phyloP scores from a whole-genome alignment of 106 monocot species.

The Dioscorea alata region DNA sequence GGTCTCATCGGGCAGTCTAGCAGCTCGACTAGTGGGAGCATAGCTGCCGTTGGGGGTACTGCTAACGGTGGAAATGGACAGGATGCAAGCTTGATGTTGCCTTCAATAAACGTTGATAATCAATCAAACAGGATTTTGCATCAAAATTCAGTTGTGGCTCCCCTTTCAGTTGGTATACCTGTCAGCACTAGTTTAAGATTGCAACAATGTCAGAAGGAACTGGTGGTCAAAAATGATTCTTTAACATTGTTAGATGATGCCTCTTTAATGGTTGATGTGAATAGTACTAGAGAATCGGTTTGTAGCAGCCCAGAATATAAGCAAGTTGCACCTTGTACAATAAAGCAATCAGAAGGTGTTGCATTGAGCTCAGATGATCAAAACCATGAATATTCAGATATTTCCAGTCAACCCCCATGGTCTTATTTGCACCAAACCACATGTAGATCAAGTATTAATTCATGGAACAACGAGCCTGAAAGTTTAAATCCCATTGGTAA shows the following conservation, averaged over 20 bases:
- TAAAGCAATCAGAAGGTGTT: no score
- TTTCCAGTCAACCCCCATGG: neutral
- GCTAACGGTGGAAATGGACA: conserved; percentile 7
- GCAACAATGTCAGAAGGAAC: no score
- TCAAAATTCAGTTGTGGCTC: conserved; percentile 7
- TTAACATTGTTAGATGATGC: neutral
- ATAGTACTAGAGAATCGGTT: conserved; percentile 7
- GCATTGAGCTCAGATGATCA: conserved; percentile 6
- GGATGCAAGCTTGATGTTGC: conserved; percentile 15
- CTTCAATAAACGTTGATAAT: conserved; percentile 18
- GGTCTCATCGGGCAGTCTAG: conserved; percentile 1
- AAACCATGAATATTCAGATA: neutral
- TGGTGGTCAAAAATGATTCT: neutral
- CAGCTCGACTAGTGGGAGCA: neutral
- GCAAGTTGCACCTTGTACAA: neutral
- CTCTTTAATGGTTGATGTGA: conserved; percentile 2
- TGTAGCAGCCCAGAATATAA: conserved; percentile 18
- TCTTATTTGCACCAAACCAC: conserved; percentile 1
- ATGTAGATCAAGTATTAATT: neutral
- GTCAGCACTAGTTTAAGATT: neutral
- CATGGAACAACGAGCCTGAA: conserved; percentile 1
- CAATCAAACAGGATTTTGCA: neutral
- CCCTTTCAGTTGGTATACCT: neutral
- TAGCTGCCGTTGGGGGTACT: neutral
- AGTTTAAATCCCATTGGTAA: neutral